A percentile compares a stretch with the other conserved stretches of the same genome.
These are phyloP conservation scores for Suhomyces sp. DNA, from an alignment of 805 yeast species.

Conservation along the genomic window DNA sequence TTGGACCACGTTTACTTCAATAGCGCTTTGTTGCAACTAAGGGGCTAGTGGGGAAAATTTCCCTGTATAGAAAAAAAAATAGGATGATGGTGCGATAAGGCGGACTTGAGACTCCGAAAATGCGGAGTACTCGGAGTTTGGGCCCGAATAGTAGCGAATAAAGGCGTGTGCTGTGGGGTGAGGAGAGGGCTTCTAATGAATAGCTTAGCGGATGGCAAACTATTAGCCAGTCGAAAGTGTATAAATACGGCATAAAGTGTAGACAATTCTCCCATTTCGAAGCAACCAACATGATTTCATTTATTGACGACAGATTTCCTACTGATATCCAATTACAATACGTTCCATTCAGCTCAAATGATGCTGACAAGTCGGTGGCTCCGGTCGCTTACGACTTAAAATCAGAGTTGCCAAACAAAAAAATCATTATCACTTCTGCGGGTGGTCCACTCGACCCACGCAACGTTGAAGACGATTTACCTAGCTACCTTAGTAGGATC, in stretches of 20 bases:
- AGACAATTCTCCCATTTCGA: not conserved
- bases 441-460: slow-evolving; percentile 9
- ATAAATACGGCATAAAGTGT: not conserved
- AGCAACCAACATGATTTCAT: slow-evolving; percentile 1
- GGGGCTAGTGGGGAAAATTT: not conserved
- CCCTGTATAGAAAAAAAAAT: not conserved
- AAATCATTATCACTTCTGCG: slow-evolving; percentile 11
- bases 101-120: not conserved
- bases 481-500: slow-evolving; percentile 9
- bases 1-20: not conserved
- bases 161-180: not conserved
- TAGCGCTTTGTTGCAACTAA: not conserved
- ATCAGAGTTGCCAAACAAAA: slow-evolving; percentile 17
- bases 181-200: not conserved
- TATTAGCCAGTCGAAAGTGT: not conserved
- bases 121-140: not conserved
- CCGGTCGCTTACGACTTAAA: slow-evolving; percentile 39
- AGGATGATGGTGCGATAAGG: not conserved
- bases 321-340: slow-evolving; percentile 32
- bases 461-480: slow-evolving; percentile 11
- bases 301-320: slow-evolving; percentile 21
- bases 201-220: not conserved
- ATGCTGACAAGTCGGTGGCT: slow-evolving; percentile 34
- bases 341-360: slow-evolving; percentile 26
- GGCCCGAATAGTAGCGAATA: not conserved